Evolutionary conservation across 805 yeast genomes (phyloP).

Genomic region (Pichia scutulata): DNA sequence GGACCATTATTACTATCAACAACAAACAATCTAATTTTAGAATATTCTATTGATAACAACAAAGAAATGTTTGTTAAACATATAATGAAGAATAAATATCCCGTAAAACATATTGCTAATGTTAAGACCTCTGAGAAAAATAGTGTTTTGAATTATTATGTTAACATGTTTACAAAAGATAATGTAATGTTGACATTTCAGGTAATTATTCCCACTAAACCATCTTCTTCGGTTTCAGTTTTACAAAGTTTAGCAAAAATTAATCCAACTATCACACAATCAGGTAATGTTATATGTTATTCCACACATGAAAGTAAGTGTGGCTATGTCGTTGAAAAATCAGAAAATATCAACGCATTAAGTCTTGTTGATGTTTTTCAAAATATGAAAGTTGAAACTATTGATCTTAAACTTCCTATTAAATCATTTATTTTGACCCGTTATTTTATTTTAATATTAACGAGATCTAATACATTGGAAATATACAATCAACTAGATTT

Average conservation of each 20-base stretch:
- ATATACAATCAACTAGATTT: conserved; percentile 46
- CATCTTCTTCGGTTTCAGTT: conserved; percentile 8
- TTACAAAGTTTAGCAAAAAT: conserved; percentile 14
- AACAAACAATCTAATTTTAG: conserved; percentile 39
- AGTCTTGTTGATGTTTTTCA: not conserved
- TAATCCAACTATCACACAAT: conserved; percentile 13
- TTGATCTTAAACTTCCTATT: conserved; percentile 10
- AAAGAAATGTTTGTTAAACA: conserved; percentile 35
- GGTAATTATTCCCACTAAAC: conserved; percentile 7
- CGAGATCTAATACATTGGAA: conserved; percentile 34
- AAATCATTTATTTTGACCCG: conserved; percentile 40
- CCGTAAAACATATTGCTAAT: conserved; percentile 8
- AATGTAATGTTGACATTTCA: conserved; percentile 13
- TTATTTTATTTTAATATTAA: conserved; percentile 45
- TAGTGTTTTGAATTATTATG: conserved; percentile 3
- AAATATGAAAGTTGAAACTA: not conserved
- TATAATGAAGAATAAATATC: conserved; percentile 30
- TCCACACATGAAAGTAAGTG: conserved; percentile 1
- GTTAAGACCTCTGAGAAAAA: not conserved
- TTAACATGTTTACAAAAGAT: conserved; percentile 11
- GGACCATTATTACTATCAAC: conserved; percentile 47
- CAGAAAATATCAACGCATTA: not conserved
- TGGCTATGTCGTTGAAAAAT: conserved; percentile 11
- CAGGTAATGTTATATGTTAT: not conserved
- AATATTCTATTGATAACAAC: conserved; percentile 37